phyloP scores from a whole-genome alignment of 805 yeast genomes.

The Hermanozyma aechmeae region DNA sequence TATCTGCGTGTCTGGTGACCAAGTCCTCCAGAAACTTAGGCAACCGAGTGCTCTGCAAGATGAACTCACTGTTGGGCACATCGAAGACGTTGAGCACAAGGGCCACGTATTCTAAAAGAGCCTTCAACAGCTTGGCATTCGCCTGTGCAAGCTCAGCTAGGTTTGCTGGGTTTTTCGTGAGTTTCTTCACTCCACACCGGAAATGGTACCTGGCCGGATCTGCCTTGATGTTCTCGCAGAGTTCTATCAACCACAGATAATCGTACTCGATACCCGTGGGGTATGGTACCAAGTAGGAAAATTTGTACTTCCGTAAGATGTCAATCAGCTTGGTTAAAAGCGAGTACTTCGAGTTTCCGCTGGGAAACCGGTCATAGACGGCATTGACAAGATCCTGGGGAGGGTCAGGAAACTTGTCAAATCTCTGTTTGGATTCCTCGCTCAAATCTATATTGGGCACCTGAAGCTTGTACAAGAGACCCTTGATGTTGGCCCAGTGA shows the following conservation, averaged over 20 bases:
- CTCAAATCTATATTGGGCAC: constrained; percentile 28
- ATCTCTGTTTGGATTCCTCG: constrained; percentile 17
- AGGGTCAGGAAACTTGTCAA: constrained; percentile 33
- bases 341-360: constrained; percentile 42
- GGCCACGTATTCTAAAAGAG: constrained; percentile 18
- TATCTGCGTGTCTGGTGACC: constrained; percentile 11
- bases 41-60: constrained; percentile 28
- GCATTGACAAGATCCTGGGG: constrained; percentile 27
- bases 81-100: constrained; percentile 20
- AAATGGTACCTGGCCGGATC: constrained; percentile 43
- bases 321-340: constrained; percentile 31
- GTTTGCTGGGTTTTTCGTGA: constrained; percentile 24
- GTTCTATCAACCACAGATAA: constrained; percentile 22
- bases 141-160: constrained; percentile 21
- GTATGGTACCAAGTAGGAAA: constrained; percentile 29
- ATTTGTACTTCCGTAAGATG: constrained; percentile 24
- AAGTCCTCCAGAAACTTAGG: constrained; percentile 22
- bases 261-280: constrained; percentile 18
- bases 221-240: constrained; percentile 37
- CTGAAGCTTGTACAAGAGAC: constrained; percentile 33
- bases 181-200: constrained; percentile 25
- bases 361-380: constrained; percentile 39
- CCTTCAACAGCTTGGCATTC: constrained; percentile 10
- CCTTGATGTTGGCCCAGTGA: constrained; percentile 47
- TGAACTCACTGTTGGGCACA: constrained; percentile 21